Evolutionary conservation across 1,284 basidiomycete species (phyloP).

Genomic region (Austroboletus niveus): DNA sequence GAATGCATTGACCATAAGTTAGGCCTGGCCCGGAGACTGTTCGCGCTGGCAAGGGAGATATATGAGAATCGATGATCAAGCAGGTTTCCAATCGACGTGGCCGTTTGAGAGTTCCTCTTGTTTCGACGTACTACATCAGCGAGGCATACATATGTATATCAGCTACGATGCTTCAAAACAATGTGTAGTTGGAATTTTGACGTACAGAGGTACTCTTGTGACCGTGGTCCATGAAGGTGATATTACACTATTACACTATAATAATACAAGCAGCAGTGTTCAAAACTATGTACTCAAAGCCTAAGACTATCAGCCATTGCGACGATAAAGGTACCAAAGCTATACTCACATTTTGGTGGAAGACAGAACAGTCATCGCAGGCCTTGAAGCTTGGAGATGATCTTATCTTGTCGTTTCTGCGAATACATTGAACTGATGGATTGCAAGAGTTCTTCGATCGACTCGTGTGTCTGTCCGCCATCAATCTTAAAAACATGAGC

Average conservation of each 20-base stretch:
- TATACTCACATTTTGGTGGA: slow-evolving; percentile 8
- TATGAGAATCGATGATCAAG: slow-evolving; percentile 49
- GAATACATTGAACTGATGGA: slow-evolving; percentile 51
- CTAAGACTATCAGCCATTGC: slow-evolving; percentile 5
- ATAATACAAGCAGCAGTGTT: slow-evolving; percentile 5
- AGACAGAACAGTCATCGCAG: slow-evolving; percentile 30
- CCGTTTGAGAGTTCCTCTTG: background rate
- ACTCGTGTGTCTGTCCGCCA: slow-evolving; percentile 44
- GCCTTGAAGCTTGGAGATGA: slow-evolving; percentile 48
- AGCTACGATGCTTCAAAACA: background rate
- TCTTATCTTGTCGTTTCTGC: slow-evolving; percentile 42
- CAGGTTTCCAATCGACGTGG: slow-evolving; percentile 16
- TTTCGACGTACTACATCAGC: background rate
- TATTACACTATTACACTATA: slow-evolving; percentile 15
- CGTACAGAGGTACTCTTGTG: background rate
- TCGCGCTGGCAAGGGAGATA: slow-evolving; percentile 47
- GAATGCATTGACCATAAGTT: slow-evolving; percentile 51
- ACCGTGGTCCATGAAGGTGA: background rate
- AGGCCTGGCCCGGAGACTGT: slow-evolving; percentile 40
- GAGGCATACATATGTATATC: background rate
- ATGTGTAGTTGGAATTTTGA: no score
- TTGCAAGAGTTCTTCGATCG: slow-evolving; percentile 54
- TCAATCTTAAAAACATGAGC: slow-evolving; percentile 18
- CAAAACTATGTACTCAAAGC: background rate
- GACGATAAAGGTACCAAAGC: background rate